Percentiles rank a stretch among this genome's conserved stretches.
phyloP scores from a whole-genome alignment of 805 yeast species.

The Wickerhamiella qilinensis region DNA sequence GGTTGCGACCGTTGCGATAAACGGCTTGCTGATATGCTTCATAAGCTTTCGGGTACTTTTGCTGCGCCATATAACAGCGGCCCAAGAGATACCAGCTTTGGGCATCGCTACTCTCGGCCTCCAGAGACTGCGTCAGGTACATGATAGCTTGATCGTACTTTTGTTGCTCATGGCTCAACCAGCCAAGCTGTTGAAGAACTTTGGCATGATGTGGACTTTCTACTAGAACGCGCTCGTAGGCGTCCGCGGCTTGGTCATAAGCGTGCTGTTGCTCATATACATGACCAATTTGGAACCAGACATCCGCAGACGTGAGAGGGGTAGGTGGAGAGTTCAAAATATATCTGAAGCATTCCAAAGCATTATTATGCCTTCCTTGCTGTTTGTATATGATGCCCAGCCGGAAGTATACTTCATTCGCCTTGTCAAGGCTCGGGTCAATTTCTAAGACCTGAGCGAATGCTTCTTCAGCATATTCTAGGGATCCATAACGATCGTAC shows the following conservation, averaged over 20 bases:
- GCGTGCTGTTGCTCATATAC: slow-evolving; percentile 90
- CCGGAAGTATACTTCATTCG: slow-evolving; percentile 90
- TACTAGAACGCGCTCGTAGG: slow-evolving; percentile 80
- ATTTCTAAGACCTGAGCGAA: slow-evolving; percentile 88
- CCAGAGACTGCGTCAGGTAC: slow-evolving; percentile 72
- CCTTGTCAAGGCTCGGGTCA: slow-evolving; percentile 92
- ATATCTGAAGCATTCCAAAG: slow-evolving; percentile 88
- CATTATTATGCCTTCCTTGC: slow-evolving; percentile 72
- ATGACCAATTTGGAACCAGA: slow-evolving; percentile 96
- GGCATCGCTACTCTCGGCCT: slow-evolving; percentile 79
- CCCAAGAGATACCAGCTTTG: slow-evolving; percentile 97
- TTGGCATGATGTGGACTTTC: slow-evolving; percentile 91
- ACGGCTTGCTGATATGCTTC: slow-evolving; percentile 99
- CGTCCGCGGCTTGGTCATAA: slow-evolving; percentile 82
- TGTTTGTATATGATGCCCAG: slow-evolving; percentile 93
- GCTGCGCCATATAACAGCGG: slow-evolving; percentile 90
- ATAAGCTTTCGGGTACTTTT: slow-evolving; percentile 89
- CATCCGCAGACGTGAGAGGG: slow-evolving; percentile 90
- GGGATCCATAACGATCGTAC: slow-evolving; percentile 88
- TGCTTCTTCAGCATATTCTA: slow-evolving; percentile 97
- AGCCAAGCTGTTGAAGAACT: slow-evolving; percentile 89
- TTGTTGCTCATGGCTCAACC: slow-evolving; percentile 66
- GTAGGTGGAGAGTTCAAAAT: slow-evolving; percentile 84
- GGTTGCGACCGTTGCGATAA: slow-evolving; percentile 88
- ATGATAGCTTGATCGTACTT: slow-evolving; percentile 66